phyloP scores from a whole-genome alignment of 306 rosid genomes.

The Lathyrus oleraceus region DNA sequence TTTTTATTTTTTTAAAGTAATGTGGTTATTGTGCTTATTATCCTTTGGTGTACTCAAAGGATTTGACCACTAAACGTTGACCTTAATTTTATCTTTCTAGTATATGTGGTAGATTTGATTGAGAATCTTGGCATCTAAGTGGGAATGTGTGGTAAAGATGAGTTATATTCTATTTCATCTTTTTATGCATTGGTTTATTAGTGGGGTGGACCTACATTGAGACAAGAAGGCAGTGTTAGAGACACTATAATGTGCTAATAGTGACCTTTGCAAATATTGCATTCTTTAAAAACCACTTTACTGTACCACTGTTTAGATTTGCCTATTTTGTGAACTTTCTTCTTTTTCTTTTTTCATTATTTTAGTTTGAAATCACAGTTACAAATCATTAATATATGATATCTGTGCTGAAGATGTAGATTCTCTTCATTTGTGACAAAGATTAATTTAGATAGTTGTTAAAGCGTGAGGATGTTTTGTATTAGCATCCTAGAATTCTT shows the following conservation, averaged over 20 bases:
- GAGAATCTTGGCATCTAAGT: constrained; percentile 43
- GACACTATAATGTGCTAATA: constrained; percentile 36
- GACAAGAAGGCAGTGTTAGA: constrained; percentile 51
- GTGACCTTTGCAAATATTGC: constrained; percentile 50
- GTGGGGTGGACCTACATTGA: constrained; percentile 61
- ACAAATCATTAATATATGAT: not conserved
- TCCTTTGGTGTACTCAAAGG: constrained; percentile 46
- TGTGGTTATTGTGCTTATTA: not conserved
- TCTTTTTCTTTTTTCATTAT: constrained; percentile 35
- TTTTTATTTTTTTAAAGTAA: not conserved
- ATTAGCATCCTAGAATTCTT: constrained; percentile 31
- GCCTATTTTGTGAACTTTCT: constrained; percentile 34
- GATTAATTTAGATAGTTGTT: constrained; percentile 12
- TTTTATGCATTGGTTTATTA: constrained; percentile 59
- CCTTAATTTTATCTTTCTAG: constrained; percentile 42
- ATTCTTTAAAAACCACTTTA: constrained; percentile 49
- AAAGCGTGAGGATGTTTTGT: constrained; percentile 25
- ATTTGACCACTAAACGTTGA: constrained; percentile 59
- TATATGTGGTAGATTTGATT: constrained; percentile 42
- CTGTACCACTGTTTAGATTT: constrained; percentile 39
- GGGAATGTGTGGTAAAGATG: constrained; percentile 53
- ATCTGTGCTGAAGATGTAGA: constrained; percentile 1
- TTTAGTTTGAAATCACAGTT: constrained; percentile 21
- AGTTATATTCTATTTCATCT: constrained; percentile 60
- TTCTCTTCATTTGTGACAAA: constrained; percentile 10